Base-by-base conservation (phyloP, 805 yeast species). In the Martiniozyma abietophila region DNA sequence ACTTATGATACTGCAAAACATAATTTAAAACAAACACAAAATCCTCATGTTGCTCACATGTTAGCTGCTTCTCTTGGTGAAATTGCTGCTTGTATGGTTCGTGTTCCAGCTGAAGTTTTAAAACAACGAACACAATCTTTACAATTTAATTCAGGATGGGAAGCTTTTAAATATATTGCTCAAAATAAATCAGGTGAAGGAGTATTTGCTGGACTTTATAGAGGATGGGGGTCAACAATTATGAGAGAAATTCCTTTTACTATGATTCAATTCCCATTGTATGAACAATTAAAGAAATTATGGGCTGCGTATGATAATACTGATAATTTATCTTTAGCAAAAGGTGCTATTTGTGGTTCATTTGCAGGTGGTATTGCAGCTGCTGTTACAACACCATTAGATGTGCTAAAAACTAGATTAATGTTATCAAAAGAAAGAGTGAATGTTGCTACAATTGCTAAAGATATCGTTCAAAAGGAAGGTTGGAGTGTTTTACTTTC, bases 181-280 rank as follows among this genome's bases (percentile, higher is more conserved):
- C 58, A 62, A 33, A 81, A 83, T 53, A 60, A 68, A 41, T 64
- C 77, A 1, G 89, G 92, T 1, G 95, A 85, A 56, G 95, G 96
- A 3, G 62, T 76, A 0, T 45, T 81, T 16, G 60, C 69, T 25
- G 95, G 95, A 2, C 64, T 92, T 4, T 92, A 92, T 53, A 67
- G 97, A 45, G 99, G 99, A 6, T 92, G 94, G 86, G 66, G 74
- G 16, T 77, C 94, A 10, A 92, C 99, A 1, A 79, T 92, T 27
- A 68, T 88, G 76, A 69, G 99, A 40, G 99, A 92, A 50, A 89
- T 92, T 29, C 98, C 99, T 4, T 92, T 92, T 61, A 92, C 99
- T 0, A 69, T 88, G 54, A 85, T 92, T 37, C 98, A 92, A 53
- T 92, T 88, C 61, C 98, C 98, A 4, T 58, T 92, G 25, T 92